Evolutionary conservation across 805 yeast species (phyloP).

Genomic region (Kodamaea lidongshanica): DNA sequence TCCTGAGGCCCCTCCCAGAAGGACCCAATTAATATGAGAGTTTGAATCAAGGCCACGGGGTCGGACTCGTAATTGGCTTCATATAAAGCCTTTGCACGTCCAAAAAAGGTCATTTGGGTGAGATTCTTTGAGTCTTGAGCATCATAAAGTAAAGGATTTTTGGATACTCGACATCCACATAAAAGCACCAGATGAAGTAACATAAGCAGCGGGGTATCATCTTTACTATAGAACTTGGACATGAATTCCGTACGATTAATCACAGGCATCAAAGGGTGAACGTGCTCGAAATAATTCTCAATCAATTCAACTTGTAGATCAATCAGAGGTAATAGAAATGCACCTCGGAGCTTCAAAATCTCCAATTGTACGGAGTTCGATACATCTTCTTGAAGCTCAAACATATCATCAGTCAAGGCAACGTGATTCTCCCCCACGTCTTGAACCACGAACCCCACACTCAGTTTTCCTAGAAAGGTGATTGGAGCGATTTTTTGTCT

Average conservation of each 20-base stretch:
- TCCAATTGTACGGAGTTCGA: constrained; percentile 59
- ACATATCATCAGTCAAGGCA: constrained; percentile 37
- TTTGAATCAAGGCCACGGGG: constrained; percentile 54
- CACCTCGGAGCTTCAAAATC: constrained; percentile 58
- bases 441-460: constrained; percentile 43
- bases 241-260: constrained; percentile 58
- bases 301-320: constrained; percentile 56
- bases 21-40: constrained; percentile 55
- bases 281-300: constrained; percentile 52
- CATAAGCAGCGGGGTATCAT: constrained; percentile 58
- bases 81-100: constrained; percentile 68
- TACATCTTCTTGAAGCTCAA: constrained; percentile 27
- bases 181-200: constrained; percentile 62
- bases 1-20: constrained; percentile 74
- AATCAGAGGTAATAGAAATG: constrained; percentile 60
- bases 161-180: constrained; percentile 59
- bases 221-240: constrained; percentile 47
- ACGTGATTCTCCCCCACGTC: constrained; percentile 44
- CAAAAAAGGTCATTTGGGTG: constrained; percentile 49
- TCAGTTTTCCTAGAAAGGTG: constrained; percentile 50
- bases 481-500: constrained; percentile 24
- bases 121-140: constrained; percentile 46
- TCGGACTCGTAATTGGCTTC: constrained; percentile 67
- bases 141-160: constrained; percentile 48
- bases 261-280: constrained; percentile 67